Conservation (phyloP, 805 yeast species). For the Isabelozyma gotoi region DNA sequence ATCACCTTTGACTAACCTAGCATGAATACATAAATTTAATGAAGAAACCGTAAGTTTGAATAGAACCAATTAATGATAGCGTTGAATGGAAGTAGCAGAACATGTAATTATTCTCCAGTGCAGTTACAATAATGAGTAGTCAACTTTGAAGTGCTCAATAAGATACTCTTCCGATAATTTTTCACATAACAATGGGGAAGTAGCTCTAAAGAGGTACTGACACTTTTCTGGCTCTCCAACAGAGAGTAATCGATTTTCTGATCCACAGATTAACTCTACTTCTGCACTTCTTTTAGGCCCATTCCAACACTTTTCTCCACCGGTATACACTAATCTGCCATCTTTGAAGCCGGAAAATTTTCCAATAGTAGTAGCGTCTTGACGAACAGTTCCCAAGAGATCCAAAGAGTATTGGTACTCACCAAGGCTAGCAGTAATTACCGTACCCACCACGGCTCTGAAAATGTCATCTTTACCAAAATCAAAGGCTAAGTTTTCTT, state of each 20-base stretch:
- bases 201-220: slow-evolving; percentile 58
- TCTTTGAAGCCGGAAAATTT: slow-evolving; percentile 23
- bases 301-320: slow-evolving; percentile 89
- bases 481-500: slow-evolving; percentile 23
- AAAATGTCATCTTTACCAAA: slow-evolving; percentile 68
- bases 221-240: slow-evolving; percentile 92
- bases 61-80: too few relatives aligned
- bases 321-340: slow-evolving; percentile 40
- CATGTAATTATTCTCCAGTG: slow-evolving; percentile 5
- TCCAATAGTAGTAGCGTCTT: slow-evolving; percentile 58
- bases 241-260: slow-evolving; percentile 48
- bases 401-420: slow-evolving; percentile 71
- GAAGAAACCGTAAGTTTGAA: too few relatives aligned
- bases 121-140: slow-evolving; percentile 17
- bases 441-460: slow-evolving; percentile 52
- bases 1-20: slow-evolving; percentile 67
- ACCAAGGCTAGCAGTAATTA: slow-evolving; percentile 54
- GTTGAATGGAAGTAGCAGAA: too few relatives aligned
- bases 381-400: slow-evolving; percentile 55
- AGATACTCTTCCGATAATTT: slow-evolving; percentile 27
- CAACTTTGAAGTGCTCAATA: slow-evolving; percentile 21
- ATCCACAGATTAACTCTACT: slow-evolving; percentile 68
- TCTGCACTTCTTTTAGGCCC: slow-evolving; percentile 81
- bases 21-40: too few relatives aligned
- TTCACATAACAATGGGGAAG: slow-evolving; percentile 48